A percentile compares a stretch with the other conserved stretches of the same genome.
Conservation (phyloP, 495 filamentous ascomycete species). For the Lineolata rhizophorae region DNA sequence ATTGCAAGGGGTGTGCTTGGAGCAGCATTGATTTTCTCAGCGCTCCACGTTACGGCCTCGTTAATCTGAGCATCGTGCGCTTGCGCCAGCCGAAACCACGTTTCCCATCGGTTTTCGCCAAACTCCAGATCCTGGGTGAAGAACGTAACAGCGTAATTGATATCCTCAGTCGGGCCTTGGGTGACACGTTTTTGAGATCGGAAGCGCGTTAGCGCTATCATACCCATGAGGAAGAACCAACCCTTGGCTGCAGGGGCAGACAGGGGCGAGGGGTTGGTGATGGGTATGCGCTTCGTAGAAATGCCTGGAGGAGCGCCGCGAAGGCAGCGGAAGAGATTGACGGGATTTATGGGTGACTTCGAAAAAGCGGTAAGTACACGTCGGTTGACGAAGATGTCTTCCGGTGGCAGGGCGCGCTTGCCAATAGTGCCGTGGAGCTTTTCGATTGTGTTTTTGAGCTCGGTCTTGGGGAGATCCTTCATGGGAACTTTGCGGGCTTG, state of each 20-base stretch:
- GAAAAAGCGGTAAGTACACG: constrained; percentile 55
- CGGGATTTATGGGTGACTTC: constrained; percentile 58
- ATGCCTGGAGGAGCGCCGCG: constrained; percentile 12
- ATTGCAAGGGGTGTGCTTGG: too few species aligned
- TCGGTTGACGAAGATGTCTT: constrained; percentile 50
- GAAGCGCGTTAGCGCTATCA: constrained; percentile 73
- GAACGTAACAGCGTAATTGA: constrained; percentile 63
- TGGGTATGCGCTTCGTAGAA: constrained; percentile 18
- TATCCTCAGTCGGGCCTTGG: constrained; percentile 59
- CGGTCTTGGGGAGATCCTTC: constrained; percentile 77
- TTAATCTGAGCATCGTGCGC: constrained; percentile 81
- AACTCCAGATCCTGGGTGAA: constrained; percentile 74
- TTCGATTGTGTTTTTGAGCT: constrained; percentile 70
- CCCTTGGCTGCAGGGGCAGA: constrained; percentile 45
- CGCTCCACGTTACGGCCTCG: constrained; percentile 81
- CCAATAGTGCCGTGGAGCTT: constrained; percentile 62
- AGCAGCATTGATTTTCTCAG: constrained; percentile 89
- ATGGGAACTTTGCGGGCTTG: constrained; percentile 68
- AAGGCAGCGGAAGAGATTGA: constrained; percentile 56
- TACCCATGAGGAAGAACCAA: constrained; percentile 82
- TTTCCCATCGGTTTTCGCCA: constrained; percentile 71
- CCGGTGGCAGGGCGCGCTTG: constrained; percentile 35
- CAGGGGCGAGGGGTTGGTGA: constrained; percentile 26
- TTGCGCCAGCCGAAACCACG: constrained; percentile 88
- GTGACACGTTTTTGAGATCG: constrained; percentile 57